These are phyloP conservation scores for Tylopilus felleus DNA, from an alignment of 768 basidiomycete genomes.

Conservation along the genomic window DNA sequence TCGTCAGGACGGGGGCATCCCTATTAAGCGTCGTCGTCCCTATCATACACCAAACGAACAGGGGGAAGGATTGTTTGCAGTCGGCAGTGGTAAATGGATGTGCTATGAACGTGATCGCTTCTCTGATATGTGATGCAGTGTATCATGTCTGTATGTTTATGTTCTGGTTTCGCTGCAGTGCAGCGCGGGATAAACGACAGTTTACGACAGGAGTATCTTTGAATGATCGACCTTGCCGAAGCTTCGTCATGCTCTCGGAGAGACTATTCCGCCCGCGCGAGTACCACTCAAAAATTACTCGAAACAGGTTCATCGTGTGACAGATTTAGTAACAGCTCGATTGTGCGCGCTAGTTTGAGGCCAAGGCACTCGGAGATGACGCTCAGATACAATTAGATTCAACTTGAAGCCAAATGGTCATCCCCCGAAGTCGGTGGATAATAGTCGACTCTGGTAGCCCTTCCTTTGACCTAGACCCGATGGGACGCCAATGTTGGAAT, in stretches of 20 bases:
- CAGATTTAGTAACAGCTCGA: no score
- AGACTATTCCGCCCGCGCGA: no score
- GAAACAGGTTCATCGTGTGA: not conserved
- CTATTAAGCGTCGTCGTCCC: not conserved
- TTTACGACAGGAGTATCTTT: not conserved
- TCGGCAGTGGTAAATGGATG: not conserved
- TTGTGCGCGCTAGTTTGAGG: no score
- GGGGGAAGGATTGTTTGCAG: not conserved
- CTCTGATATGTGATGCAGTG: not conserved
- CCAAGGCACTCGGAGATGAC: no score
- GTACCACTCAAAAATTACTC: not conserved
- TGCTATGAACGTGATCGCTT: not conserved
- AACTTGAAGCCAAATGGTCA: no score
- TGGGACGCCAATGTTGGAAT: no score
- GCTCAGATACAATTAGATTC: no score
- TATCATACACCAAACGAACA: no score
- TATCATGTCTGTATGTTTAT: not conserved
- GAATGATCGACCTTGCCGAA: not conserved
- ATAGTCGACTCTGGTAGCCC: no score
- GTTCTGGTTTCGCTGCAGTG: not conserved
- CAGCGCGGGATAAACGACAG: not conserved
- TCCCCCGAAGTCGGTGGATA: no score
- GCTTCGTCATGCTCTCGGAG: not conserved
- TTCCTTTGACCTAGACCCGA: no score
- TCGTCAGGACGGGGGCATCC: no score